Base-by-base conservation (phyloP, 2,329 filamentous ascomycete genomes). In the Colletotrichum melonis region DNA sequence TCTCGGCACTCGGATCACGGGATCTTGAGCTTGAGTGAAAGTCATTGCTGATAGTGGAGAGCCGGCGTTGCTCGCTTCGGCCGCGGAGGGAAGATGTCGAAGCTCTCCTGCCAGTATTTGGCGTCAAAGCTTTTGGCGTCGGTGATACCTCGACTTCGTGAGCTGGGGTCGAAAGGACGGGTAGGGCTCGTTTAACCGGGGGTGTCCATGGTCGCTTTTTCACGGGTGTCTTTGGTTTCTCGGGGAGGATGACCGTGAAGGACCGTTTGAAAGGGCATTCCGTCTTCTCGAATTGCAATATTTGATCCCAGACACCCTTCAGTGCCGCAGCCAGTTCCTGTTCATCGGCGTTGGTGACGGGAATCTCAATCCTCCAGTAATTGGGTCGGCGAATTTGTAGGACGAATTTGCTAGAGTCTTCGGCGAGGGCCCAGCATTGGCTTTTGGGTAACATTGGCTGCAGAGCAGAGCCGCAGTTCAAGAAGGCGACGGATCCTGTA, bases 371-470 rank as follows among this genome's bases (percentile, higher is more conserved):
- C 75, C 95, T 92, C 88, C 97, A 98, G 81, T 97, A 98, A 56
- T 93, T 92, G 35, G 95, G 92, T 57, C 92, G 90, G 26, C 95
- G 89, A 76, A 97, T 94, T 76, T 95, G 93, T 72, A 98, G 85
- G n/a, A 97, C 93, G 77, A 97, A 98, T 77, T 92, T 89, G 81
- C 87, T 95, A 54, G 93, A 93, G 69, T 92, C 89, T 70, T 94
- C 93, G 81, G 97, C 94, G 38, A 98, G 93, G 81, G 94, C 97
- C 95, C 95, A 98, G 80, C 94, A 97, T 82, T 98, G 95, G 72
- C 95, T 97, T 81, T 94, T 94, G 28, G 94, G 94, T 65, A 98
- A 85, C 75, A 98, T 97, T 12, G 95, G 93, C 78, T 97, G 94
- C 22, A 98, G 88, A 19, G 95, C 92, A 68, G 91, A 91, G 73